These are phyloP conservation scores for Wallacemonas sp. DNA, from an alignment of 208 protist species.

Conservation along the genomic window DNA sequence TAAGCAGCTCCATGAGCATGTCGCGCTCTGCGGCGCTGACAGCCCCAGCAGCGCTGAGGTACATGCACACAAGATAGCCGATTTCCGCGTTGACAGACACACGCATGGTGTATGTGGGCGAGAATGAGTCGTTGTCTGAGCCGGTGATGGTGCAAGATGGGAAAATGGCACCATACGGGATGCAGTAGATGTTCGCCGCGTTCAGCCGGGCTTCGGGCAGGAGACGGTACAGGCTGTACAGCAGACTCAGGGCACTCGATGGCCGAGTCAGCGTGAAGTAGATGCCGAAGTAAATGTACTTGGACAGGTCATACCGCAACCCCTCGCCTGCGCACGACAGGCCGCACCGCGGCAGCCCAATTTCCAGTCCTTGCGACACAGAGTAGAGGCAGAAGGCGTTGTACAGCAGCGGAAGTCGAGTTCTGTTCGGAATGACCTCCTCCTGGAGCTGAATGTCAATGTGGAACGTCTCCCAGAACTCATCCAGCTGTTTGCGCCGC, in stretches of 20 bases:
- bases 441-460: constrained; percentile 80
- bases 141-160: constrained; percentile 80
- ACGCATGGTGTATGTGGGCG: constrained; percentile 57
- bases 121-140: constrained; percentile 40
- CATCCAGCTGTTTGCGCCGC: constrained; percentile 37
- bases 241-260: constrained; percentile 45
- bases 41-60: constrained; percentile 51
- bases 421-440: constrained; percentile 74
- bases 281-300: constrained; percentile 86
- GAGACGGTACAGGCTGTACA: constrained; percentile 71
- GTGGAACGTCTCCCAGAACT: constrained; percentile 72
- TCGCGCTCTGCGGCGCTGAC: constrained; percentile 59
- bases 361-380: constrained; percentile 67
- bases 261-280: constrained; percentile 85
- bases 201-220: constrained; percentile 75
- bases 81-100: constrained; percentile 88
- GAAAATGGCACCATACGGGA: constrained; percentile 76
- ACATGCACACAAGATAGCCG: constrained; percentile 75
- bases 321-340: constrained; percentile 65
- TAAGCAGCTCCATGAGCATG: constrained; percentile 79
- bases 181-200: constrained; percentile 37
- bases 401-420: constrained; percentile 68
- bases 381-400: constrained; percentile 80
- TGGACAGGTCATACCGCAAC: constrained; percentile 69
- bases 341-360: constrained; percentile 63